Percentiles rank a stretch among this genome's conserved stretches.
Conservation (phyloP, 805 yeast genomes). For the Nakazawaea wyomingensis region DNA sequence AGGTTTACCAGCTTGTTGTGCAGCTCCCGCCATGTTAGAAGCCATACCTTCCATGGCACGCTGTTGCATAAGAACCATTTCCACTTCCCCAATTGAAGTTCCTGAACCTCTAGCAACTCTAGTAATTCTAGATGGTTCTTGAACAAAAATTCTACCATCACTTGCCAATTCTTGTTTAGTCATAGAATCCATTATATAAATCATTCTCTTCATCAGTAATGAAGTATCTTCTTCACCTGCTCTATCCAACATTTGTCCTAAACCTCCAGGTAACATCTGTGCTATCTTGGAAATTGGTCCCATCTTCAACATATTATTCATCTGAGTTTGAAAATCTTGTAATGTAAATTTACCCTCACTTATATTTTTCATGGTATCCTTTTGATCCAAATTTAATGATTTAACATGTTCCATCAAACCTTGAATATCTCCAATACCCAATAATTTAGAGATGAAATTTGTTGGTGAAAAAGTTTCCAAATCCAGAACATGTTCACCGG, state of each 20-base stretch:
- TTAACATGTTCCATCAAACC: constrained; percentile 92
- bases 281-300: constrained; percentile 95
- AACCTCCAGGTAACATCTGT: constrained; percentile 89
- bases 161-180: constrained; percentile 84
- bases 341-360: constrained; percentile 93
- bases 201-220: constrained; percentile 78
- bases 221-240: constrained; percentile 91
- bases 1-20: constrained; percentile 49
- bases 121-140: constrained; percentile 79
- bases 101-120: constrained; percentile 96
- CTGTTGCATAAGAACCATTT: constrained; percentile 85
- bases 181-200: constrained; percentile 93
- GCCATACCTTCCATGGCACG: constrained; percentile 95
- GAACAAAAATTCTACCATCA: constrained; percentile 76
- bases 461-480: constrained; percentile 87
- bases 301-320: constrained; percentile 93
- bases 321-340: constrained; percentile 87
- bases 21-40: constrained; percentile 56
- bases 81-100: constrained; percentile 86
- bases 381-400: constrained; percentile 80
- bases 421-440: constrained; percentile 95
- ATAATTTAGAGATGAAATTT: constrained; percentile 81
- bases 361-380: constrained; percentile 85
- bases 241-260: constrained; percentile 76
- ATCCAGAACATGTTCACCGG: constrained; percentile 95